Conservation (phyloP, 257 asterid species). For the Solanum ossicruentum region DNA sequence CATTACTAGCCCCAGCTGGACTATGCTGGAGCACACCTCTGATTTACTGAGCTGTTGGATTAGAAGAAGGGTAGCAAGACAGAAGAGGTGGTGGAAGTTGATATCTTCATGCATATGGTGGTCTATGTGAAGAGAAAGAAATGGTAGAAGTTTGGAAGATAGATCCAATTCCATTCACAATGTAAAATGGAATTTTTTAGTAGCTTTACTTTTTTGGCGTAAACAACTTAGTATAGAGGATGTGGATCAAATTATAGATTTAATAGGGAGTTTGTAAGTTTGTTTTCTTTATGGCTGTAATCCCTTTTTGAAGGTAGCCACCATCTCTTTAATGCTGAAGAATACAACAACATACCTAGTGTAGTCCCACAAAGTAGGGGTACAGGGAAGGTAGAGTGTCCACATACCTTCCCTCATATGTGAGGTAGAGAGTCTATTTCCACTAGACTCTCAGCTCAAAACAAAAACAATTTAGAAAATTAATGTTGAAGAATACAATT, state of each 20-base stretch:
- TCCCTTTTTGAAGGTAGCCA: background rate
- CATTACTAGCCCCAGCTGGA: background rate
- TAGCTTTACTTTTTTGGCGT: background rate
- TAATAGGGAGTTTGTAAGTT: background rate
- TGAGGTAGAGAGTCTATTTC: background rate
- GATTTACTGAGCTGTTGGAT: background rate
- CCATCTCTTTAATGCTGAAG: background rate
- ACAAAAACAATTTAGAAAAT: background rate
- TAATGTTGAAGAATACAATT: background rate
- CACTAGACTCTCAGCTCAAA: background rate
- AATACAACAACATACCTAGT: background rate
- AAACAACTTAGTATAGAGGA: background rate
- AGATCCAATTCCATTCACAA: background rate
- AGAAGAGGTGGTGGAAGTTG: background rate
- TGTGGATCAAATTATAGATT: background rate
- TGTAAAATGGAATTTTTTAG: background rate
- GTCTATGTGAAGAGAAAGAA: background rate
- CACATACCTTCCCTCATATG: background rate
- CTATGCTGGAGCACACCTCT: background rate
- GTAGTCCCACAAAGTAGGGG: background rate
- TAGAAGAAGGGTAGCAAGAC: background rate
- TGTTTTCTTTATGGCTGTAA: background rate
- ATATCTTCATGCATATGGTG: background rate
- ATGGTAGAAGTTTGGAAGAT: background rate
- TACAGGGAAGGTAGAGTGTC: background rate